A percentile compares a stretch with the other conserved stretches of the same genome.
phyloP scores from a whole-genome alignment of 495 filamentous ascomycete species.

The Tuber borchii region DNA sequence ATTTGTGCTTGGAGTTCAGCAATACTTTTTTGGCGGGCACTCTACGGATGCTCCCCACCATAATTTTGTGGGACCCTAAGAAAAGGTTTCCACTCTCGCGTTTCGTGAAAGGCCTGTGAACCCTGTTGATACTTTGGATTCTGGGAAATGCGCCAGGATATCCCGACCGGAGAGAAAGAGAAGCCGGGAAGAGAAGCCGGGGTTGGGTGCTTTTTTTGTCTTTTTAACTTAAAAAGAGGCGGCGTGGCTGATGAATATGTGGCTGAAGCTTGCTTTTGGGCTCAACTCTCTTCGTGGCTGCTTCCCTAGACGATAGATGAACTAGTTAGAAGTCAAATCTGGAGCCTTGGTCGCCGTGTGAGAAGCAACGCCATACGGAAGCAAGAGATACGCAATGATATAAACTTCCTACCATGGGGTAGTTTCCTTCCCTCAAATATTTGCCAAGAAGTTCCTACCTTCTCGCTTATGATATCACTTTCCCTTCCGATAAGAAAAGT shows the following conservation, averaged over 20 bases:
- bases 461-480: no score
- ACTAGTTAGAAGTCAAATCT: no score
- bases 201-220: background rate
- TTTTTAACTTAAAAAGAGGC: background rate
- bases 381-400: no score
- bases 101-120: background rate
- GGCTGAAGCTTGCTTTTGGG: background rate
- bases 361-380: no score
- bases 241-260: background rate
- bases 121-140: constrained; percentile 21
- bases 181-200: background rate
- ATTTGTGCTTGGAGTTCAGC: no score
- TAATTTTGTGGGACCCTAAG: background rate
- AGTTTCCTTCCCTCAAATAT: no score
- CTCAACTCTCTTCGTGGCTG: no score
- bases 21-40: no score
- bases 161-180: background rate
- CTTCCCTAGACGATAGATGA: no score
- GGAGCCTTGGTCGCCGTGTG: no score
- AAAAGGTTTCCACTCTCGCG: background rate
- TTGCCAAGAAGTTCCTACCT: no score
- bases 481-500: background rate
- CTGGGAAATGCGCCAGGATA: constrained; percentile 20
- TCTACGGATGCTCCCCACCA: background rate
- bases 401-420: no score